Evolutionary conservation across 805 yeast species (phyloP).

Genomic region (Lachancea sp.): DNA sequence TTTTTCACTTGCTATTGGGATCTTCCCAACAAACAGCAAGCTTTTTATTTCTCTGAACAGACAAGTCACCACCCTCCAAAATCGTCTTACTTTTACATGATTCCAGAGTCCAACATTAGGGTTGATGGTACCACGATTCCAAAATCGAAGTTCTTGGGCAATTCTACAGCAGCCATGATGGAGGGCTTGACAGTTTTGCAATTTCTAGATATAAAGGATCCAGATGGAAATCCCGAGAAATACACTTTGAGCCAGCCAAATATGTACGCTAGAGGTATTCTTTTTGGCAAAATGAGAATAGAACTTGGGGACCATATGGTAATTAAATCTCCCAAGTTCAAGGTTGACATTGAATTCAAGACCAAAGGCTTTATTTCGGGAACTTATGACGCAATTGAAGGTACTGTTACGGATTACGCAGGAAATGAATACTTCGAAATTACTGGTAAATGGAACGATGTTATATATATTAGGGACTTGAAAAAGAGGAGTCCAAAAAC

Average conservation of each 20-base stretch:
- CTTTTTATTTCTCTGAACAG: conserved; percentile 87
- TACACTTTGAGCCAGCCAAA: conserved; percentile 92
- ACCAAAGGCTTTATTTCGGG: conserved; percentile 93
- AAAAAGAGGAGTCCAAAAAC: conserved; percentile 42
- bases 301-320: conserved; percentile 90
- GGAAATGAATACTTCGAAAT: conserved; percentile 59
- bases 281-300: conserved; percentile 82
- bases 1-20: conserved; percentile 91
- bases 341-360: conserved; percentile 86
- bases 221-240: conserved; percentile 49
- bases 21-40: conserved; percentile 59
- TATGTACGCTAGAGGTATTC: conserved; percentile 87
- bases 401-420: conserved; percentile 49
- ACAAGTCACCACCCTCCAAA: conserved; percentile 99
- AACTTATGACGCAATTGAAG: conserved; percentile 82
- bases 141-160: conserved; percentile 82
- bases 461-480: conserved; percentile 59
- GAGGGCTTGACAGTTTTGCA: conserved; percentile 76
- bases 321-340: conserved; percentile 55
- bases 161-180: conserved; percentile 96
- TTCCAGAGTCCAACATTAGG: conserved; percentile 74
- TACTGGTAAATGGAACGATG: conserved; percentile 90
- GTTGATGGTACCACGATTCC: conserved; percentile 89
- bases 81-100: conserved; percentile 82
- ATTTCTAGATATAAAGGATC: conserved; percentile 51